A percentile compares a stretch with the other conserved stretches of the same genome.
These are phyloP conservation scores for Thelonectria rubi DNA, from an alignment of 2,329 filamentous ascomycete species.

Conservation along the genomic window DNA sequence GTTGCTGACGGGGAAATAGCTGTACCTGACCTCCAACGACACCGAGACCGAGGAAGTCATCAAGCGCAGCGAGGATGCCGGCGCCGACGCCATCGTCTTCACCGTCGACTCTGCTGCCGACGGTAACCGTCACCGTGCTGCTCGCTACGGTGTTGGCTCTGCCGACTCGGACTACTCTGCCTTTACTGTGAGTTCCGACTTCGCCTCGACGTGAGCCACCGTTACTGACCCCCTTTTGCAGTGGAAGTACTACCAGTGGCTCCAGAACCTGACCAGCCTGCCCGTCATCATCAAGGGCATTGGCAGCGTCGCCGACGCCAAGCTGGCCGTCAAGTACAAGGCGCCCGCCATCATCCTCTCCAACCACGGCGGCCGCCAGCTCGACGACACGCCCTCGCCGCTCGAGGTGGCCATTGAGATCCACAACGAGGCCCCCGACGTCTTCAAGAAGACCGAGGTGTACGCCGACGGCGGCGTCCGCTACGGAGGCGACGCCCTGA, in stretches of 20 bases:
- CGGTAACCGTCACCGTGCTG: conserved; percentile 52
- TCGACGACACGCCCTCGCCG: conserved; percentile 51
- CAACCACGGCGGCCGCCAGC: conserved; percentile 55
- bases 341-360: conserved; percentile 51
- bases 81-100: conserved; percentile 50
- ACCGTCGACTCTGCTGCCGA: conserved; percentile 52
- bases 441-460: conserved; percentile 52
- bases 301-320: conserved; percentile 48
- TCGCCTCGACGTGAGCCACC: neutral
- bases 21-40: conserved; percentile 45
- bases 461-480: conserved; percentile 55
- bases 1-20: conserved; percentile 24
- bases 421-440: conserved; percentile 47
- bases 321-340: conserved; percentile 45
- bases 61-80: conserved; percentile 44
- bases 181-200: conserved; percentile 32
- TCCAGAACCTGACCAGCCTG: conserved; percentile 48
- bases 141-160: conserved; percentile 51
- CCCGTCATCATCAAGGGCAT: conserved; percentile 55
- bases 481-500: conserved; percentile 54
- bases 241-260: conserved; percentile 51
- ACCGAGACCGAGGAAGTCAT: conserved; percentile 47
- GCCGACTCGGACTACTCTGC: conserved; percentile 42
- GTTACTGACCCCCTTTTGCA: conserved; percentile 14
- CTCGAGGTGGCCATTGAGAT: conserved; percentile 53